Percentiles rank a stretch among this genome's conserved stretches.
phyloP scores from a whole-genome alignment of 1,284 basidiomycete genomes.

The Cutaneotrichosporon dermatis region DNA sequence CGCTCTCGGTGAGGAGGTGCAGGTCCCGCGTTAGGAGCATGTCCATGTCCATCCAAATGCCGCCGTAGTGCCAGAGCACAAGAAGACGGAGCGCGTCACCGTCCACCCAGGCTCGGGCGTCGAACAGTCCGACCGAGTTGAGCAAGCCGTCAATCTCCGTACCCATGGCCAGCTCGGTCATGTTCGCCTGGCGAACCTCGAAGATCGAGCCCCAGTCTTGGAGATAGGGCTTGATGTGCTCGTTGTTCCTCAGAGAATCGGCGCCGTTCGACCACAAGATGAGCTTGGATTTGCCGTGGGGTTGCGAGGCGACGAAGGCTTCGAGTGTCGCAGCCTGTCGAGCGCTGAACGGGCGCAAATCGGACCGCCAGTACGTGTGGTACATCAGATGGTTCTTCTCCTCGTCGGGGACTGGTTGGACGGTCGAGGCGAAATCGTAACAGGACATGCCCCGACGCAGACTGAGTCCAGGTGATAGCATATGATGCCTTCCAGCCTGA shows the following conservation, averaged over 20 bases:
- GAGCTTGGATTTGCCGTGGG: constrained; percentile 59
- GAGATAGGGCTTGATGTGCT: constrained; percentile 1
- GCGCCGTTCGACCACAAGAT: constrained; percentile 85
- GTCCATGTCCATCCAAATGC: constrained; percentile 95
- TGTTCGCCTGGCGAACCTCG: constrained; percentile 63
- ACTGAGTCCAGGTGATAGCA: constrained; percentile 70
- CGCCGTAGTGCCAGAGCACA: constrained; percentile 81
- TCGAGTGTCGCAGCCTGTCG: constrained; percentile 83
- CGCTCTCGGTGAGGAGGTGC: constrained; percentile 75
- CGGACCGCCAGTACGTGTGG: constrained; percentile 86
- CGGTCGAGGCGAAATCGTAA: constrained; percentile 77
- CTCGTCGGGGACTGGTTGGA: constrained; percentile 49
- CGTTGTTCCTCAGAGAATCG: constrained; percentile 1
- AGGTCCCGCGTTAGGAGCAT: constrained; percentile 78
- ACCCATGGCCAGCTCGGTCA: constrained; percentile 62
- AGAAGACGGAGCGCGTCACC: constrained; percentile 80
- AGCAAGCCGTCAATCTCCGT: constrained; percentile 63
- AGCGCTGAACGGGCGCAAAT: constrained; percentile 68
- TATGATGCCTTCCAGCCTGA: constrained; percentile 47
- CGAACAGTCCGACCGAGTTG: constrained; percentile 42
- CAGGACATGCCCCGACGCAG: constrained; percentile 76
- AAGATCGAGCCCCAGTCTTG: constrained; percentile 62
- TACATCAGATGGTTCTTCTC: constrained; percentile 58
- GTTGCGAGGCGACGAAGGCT: constrained; percentile 85
- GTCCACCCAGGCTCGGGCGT: constrained; percentile 84